Evolutionary conservation across 2,329 filamentous ascomycete genomes (phyloP).

Genomic region (Aspergillus neoniger): DNA sequence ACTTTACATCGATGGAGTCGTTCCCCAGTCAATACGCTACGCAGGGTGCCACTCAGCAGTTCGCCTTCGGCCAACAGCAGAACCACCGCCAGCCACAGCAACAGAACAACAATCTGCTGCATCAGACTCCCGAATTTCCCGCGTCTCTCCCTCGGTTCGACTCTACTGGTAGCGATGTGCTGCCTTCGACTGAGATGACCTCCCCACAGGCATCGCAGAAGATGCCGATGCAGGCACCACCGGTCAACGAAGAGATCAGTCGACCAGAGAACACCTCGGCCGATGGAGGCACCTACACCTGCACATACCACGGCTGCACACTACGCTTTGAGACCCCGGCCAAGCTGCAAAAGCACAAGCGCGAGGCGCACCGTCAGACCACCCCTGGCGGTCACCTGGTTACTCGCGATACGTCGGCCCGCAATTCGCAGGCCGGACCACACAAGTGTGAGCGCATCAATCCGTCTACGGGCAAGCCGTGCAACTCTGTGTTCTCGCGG

Average conservation of each 20-base stretch:
- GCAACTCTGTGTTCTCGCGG: constrained; percentile 89
- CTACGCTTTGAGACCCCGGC: constrained; percentile 84
- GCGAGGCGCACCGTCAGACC: constrained; percentile 84
- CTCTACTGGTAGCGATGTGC: constrained; percentile 58
- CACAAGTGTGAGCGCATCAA: constrained; percentile 93
- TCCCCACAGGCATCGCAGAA: constrained; percentile 34
- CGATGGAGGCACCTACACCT: constrained; percentile 89
- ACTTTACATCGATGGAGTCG: constrained; percentile 46
- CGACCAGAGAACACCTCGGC: constrained; percentile 67
- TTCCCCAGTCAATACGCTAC: constrained; percentile 45
- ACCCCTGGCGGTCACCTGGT: constrained; percentile 53
- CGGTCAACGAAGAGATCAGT: constrained; percentile 38
- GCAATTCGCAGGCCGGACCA: constrained; percentile 88
- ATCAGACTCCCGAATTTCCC: constrained; percentile 59
- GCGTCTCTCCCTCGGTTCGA: constrained; percentile 63
- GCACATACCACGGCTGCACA: constrained; percentile 89
- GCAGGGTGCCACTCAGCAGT: constrained; percentile 53
- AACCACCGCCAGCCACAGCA: constrained; percentile 26
- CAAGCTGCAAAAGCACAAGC: constrained; percentile 91
- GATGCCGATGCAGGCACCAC: constrained; percentile 42
- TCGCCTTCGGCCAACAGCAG: constrained; percentile 43
- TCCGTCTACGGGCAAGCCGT: constrained; percentile 90
- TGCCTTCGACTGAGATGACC: constrained; percentile 35
- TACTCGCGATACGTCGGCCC: constrained; percentile 49
- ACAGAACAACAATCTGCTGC: constrained; percentile 36